Conservation (phyloP, 345 rosid genomes). For the Boechera divaricarpa region DNA sequence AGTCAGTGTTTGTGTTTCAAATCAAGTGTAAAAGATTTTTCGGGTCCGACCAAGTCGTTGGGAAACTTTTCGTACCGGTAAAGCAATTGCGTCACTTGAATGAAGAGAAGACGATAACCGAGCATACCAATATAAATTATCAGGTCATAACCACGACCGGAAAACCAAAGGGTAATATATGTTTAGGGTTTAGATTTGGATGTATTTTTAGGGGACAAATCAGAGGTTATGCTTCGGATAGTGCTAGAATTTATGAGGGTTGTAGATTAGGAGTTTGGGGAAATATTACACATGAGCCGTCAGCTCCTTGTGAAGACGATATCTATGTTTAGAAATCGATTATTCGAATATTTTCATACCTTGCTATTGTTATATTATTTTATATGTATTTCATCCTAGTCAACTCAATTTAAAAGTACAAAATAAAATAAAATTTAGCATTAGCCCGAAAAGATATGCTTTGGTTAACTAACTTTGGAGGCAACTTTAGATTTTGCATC, state of each 20-base stretch:
- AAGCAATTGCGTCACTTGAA: conserved; percentile 33
- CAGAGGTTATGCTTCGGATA: conserved; percentile 16
- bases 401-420: background rate
- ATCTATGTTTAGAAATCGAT: conserved; percentile 21
- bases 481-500: too few species aligned
- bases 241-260: conserved; percentile 21
- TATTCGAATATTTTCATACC: background rate
- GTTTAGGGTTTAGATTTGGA: conserved; percentile 43
- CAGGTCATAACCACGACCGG: conserved; percentile 37
- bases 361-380: background rate
- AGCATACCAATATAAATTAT: conserved; percentile 30
- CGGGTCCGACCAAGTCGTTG: conserved; percentile 27
- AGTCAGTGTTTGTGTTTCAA: conserved; percentile 41
- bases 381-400: background rate
- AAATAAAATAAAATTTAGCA: background rate
- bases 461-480: too few species aligned
- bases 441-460: too few species aligned
- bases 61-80: conserved; percentile 39
- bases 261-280: conserved; percentile 42
- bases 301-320: conserved; percentile 41
- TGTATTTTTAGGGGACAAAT: conserved; percentile 13
- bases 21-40: conserved; percentile 36
- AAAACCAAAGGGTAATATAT: conserved; percentile 38
- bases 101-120: conserved; percentile 35
- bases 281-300: conserved; percentile 30